Conservation (phyloP, 2,329 filamentous ascomycete genomes). For the Neonectria sp. region DNA sequence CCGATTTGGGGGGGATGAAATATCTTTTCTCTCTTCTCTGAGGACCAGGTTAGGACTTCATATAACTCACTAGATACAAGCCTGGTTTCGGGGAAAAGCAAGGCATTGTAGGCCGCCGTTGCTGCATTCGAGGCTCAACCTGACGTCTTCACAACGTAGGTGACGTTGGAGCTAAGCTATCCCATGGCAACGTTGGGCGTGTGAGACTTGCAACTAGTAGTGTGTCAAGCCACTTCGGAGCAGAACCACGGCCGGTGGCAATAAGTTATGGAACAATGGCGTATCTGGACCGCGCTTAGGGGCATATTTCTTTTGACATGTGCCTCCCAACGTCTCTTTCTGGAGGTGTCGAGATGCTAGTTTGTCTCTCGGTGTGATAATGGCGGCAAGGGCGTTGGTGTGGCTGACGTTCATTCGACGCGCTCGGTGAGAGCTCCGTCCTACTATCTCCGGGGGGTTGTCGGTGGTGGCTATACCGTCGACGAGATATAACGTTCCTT, state of each 20-base stretch:
- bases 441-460: constrained; percentile 1
- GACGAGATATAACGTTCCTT: constrained; percentile 3
- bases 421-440: constrained; percentile 17
- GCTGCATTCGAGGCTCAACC: constrained; percentile 10
- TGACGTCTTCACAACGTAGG: not conserved
- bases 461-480: constrained; percentile 1
- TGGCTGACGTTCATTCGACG: constrained; percentile 13
- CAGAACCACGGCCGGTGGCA: constrained; percentile 14
- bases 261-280: constrained; percentile 22
- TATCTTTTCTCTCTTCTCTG: constrained; percentile 9
- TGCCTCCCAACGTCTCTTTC: constrained; percentile 5
- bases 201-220: constrained; percentile 23
- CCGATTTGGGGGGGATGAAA: not conserved
- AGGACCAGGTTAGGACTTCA: constrained; percentile 5
- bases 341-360: constrained; percentile 2
- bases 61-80: constrained; percentile 13
- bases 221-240: constrained; percentile 8
- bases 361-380: constrained; percentile 7
- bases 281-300: constrained; percentile 18
- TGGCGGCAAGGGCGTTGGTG: constrained; percentile 18
- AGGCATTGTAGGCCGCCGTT: constrained; percentile 16
- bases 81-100: constrained; percentile 17
- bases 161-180: constrained; percentile 1
- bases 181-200: constrained; percentile 14
- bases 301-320: constrained; percentile 13